Percentiles rank a stretch among this genome's conserved stretches.
These are phyloP conservation scores for Phenoliferia sp. DNA, from an alignment of 1,284 basidiomycete genomes.

Conservation along the genomic window DNA sequence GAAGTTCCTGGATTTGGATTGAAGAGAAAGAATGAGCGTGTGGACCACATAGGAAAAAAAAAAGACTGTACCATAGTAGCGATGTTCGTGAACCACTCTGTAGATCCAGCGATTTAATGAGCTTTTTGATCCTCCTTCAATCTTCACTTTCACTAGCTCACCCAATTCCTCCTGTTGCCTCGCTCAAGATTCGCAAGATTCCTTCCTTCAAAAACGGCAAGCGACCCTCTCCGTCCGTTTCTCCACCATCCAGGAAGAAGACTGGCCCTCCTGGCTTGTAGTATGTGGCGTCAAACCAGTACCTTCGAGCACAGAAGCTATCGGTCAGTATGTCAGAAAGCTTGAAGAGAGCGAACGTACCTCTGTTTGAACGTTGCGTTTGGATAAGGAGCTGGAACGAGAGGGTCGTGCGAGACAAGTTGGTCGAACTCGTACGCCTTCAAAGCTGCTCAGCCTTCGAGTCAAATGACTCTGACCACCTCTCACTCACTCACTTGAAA, in stretches of 20 bases:
- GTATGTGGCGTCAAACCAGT: slow-evolving; percentile 82
- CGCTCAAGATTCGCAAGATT: slow-evolving; percentile 76
- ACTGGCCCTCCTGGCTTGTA: slow-evolving; percentile 61
- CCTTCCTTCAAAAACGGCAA: slow-evolving; percentile 49
- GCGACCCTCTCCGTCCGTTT: slow-evolving; percentile 37
- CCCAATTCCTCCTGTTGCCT: slow-evolving; percentile 73
- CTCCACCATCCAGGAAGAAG: slow-evolving; percentile 43
- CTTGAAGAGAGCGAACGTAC: slow-evolving; percentile 39
- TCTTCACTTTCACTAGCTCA: not conserved
- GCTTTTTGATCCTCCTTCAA: not conserved
- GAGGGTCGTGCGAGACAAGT: slow-evolving; percentile 24
- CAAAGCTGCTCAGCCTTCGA: slow-evolving; percentile 1
- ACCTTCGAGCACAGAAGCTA: slow-evolving; percentile 44
- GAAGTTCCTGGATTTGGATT: not conserved
- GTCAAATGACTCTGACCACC: not conserved
- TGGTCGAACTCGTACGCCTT: slow-evolving; percentile 24
- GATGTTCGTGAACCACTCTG: slow-evolving; percentile 77
- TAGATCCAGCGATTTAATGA: not conserved
- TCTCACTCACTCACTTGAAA: not conserved
- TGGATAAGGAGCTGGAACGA: not conserved
- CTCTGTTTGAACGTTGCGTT: slow-evolving; percentile 30
- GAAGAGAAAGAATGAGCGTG: not conserved
- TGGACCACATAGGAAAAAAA: not conserved
- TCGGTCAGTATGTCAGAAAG: slow-evolving; percentile 29
- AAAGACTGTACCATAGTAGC: slow-evolving; percentile 77